These are phyloP conservation scores for Lachnellula cervina DNA, from an alignment of 2,329 filamentous ascomycete species.

Conservation along the genomic window DNA sequence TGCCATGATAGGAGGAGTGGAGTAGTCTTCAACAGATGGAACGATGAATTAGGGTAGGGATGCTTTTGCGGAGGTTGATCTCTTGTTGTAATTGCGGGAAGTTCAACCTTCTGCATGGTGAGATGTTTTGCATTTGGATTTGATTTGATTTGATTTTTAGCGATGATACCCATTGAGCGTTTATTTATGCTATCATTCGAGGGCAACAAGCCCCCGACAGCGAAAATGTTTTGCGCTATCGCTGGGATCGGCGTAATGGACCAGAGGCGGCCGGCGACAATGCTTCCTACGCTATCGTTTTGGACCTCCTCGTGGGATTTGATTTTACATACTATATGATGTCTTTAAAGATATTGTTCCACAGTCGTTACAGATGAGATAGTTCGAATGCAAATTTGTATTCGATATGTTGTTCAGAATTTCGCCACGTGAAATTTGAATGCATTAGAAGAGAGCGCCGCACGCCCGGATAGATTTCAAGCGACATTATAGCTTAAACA, in stretches of 20 bases:
- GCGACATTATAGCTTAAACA: not conserved
- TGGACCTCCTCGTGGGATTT: slow-evolving; percentile 28
- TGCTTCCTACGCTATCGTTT: slow-evolving; percentile 48
- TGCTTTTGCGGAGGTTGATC: slow-evolving; percentile 1
- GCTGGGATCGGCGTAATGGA: slow-evolving; percentile 44
- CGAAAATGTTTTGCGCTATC: slow-evolving; percentile 46
- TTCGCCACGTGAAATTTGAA: not conserved
- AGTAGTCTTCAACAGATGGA: slow-evolving; percentile 24
- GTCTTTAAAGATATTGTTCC: not conserved
- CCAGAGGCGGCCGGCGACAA: slow-evolving; percentile 43
- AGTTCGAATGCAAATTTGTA: not conserved
- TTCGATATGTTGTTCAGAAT: not conserved
- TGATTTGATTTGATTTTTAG: slow-evolving; percentile 27
- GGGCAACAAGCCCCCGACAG: slow-evolving; percentile 30
- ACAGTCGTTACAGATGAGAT: not conserved
- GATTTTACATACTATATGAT: slow-evolving; percentile 8
- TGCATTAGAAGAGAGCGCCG: too few relatives aligned
- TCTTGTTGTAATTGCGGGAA: slow-evolving; percentile 7
- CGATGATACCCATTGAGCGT: slow-evolving; percentile 52
- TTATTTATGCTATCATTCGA: slow-evolving; percentile 48
- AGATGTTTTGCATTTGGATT: slow-evolving; percentile 10
- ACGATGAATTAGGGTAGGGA: not conserved
- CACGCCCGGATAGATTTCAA: not conserved
- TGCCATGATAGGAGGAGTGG: not conserved
- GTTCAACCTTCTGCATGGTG: slow-evolving; percentile 17